Evolutionary conservation across 805 yeast genomes (phyloP).

Genomic region (Pichia cabralensis): DNA sequence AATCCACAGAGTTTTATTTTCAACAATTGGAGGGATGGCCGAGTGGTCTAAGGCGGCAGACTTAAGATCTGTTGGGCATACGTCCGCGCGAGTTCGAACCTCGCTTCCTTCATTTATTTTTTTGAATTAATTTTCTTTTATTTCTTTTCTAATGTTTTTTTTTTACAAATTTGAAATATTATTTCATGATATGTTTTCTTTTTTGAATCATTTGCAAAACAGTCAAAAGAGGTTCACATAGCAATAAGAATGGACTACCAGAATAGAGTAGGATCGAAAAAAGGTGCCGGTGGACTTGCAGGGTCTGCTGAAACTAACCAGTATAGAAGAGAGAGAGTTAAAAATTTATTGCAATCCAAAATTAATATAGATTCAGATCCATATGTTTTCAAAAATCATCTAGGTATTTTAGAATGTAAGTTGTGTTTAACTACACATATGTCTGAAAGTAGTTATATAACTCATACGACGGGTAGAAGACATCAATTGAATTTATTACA

Average conservation of each 20-base stretch:
- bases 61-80: constrained; percentile 16
- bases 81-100: constrained; percentile 19
- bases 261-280: constrained; percentile 80
- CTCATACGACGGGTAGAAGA: constrained; percentile 77
- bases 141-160: background rate
- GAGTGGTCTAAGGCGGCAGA: constrained; percentile 18
- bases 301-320: constrained; percentile 59
- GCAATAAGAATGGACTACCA: constrained; percentile 89
- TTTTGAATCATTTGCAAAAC: background rate
- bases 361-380: constrained; percentile 60
- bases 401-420: constrained; percentile 79
- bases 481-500: constrained; percentile 68
- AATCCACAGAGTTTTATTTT: background rate
- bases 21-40: constrained; percentile 14
- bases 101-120: constrained; percentile 15
- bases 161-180: too few relatives aligned
- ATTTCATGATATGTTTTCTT: background rate
- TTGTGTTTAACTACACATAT: constrained; percentile 78
- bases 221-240: too few relatives aligned
- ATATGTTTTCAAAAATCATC: constrained; percentile 70
- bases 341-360: constrained; percentile 45
- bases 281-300: constrained; percentile 88
- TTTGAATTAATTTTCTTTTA: constrained; percentile 1
- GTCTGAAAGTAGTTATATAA: constrained; percentile 68
- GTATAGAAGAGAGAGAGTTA: constrained; percentile 57